phyloP scores from a whole-genome alignment of 2,329 filamentous ascomycete species.

The Alternaria solani region DNA sequence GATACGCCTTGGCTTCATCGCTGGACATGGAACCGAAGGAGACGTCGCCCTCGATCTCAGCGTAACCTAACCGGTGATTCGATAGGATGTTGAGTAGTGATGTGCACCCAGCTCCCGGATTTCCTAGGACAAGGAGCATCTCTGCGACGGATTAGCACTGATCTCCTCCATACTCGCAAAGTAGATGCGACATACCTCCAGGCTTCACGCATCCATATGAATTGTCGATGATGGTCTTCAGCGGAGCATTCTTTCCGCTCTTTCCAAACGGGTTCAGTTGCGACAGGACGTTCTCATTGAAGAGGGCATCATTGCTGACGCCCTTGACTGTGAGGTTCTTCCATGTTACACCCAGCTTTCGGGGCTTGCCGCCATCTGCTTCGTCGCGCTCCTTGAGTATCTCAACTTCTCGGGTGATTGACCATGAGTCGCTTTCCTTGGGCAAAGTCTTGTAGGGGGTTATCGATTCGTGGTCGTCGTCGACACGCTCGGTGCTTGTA shows the following conservation, averaged over 20 bases:
- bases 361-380: conserved; percentile 52
- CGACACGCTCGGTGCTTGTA: conserved; percentile 5
- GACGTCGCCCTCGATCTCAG: conserved; percentile 72
- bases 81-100: conserved; percentile 75
- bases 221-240: conserved; percentile 68
- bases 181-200: conserved; percentile 54
- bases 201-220: conserved; percentile 71
- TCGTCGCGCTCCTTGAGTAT: conserved; percentile 2
- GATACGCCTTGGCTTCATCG: conserved; percentile 78
- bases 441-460: not conserved
- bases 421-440: not conserved
- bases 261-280: conserved; percentile 58
- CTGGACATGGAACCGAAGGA: conserved; percentile 63
- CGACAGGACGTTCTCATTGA: conserved; percentile 68
- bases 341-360: conserved; percentile 78
- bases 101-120: conserved; percentile 56
- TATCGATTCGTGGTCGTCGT: not conserved
- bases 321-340: conserved; percentile 77
- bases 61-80: conserved; percentile 63
- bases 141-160: conserved; percentile 42
- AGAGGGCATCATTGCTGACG: conserved; percentile 68
- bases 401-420: not conserved
- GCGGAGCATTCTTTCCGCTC: conserved; percentile 56
- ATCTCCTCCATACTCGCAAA: not conserved
- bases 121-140: conserved; percentile 77